These are phyloP conservation scores for Stenogyne calaminthoides DNA, from an alignment of 305 asterid species.

Conservation along the genomic window DNA sequence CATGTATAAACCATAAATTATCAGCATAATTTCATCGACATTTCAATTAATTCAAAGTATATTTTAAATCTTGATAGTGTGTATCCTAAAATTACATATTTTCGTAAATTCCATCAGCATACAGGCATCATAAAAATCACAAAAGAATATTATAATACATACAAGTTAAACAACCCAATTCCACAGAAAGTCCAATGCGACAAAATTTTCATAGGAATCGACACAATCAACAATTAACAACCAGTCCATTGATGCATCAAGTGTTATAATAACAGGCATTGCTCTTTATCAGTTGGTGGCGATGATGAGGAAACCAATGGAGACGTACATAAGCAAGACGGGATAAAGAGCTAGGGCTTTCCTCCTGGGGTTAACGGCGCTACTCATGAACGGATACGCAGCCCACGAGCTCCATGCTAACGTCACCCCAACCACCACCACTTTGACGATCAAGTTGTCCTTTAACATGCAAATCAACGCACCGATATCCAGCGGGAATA, in stretches of 20 bases:
- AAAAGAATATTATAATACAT: constrained; percentile 17
- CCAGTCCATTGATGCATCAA: neutral
- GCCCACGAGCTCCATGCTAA: constrained; percentile 98
- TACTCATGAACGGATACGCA: constrained; percentile 95
- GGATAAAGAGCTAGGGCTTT: constrained; percentile 95
- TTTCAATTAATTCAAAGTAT: too few relatives aligned
- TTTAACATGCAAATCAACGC: constrained; percentile 79
- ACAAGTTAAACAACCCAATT: neutral
- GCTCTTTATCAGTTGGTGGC: constrained; percentile 60
- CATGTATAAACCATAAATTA: too few relatives aligned
- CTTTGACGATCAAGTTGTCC: constrained; percentile 69
- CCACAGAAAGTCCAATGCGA: constrained; percentile 12
- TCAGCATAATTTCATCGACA: too few relatives aligned
- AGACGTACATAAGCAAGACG: constrained; percentile 83
- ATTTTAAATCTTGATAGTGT: too few relatives aligned
- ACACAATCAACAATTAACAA: constrained; percentile 1
- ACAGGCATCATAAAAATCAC: constrained; percentile 4
- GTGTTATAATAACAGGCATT: constrained; percentile 8
- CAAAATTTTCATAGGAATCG: constrained; percentile 27
- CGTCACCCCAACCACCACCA: constrained; percentile 68
- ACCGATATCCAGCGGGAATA: constrained; percentile 79
- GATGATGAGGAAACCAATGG: constrained; percentile 86
- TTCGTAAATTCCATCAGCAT: neutral
- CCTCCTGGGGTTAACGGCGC: constrained; percentile 78
- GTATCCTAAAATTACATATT: neutral